Base-by-base conservation (phyloP, 306 rosid species). In the Cyamopsis tetragonoloba region DNA sequence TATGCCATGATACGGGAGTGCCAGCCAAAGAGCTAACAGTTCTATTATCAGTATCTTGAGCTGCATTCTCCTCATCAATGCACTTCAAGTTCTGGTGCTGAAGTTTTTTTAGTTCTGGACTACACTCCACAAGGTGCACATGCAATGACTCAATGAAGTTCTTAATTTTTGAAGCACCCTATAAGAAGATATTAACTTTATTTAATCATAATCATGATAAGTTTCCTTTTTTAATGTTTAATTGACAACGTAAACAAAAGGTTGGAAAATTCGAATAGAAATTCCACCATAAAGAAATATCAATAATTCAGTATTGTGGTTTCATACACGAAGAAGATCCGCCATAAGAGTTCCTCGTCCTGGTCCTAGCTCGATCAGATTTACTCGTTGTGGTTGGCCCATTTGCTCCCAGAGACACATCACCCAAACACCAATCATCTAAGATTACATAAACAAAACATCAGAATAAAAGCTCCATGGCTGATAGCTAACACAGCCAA, bases 341-440 rank as follows among this genome's bases (percentile, higher is more conserved):
- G 81, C 96, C 95, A 90, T 88, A 7, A 93, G 97, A 43, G 97
- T 90, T 76, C 99, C 99, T 68, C 99, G 84, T 37, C 99, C 99
- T 0, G 99, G 97, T 3, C 99, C 99, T 18, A 93, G 83, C 87
- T 93, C 96, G 4, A 93, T 73, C 10, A 93, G 65, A 82, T 88
- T 90, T 47, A 93, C 79, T 39, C 69, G 80, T 17, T 50, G 66
- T 0, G 97, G 99, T 62, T 78, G 96, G 17, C 95, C 99, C 99
- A 93, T 88, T 88, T 93, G 99, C 92, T 93, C 92, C 99, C 99
- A 93, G 4, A 93, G 62, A 77, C 92, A 90, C 95, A 93, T 83
- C 68, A 86, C 96, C 99, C 99, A 93, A 14, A 93, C 92, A 70
- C 97, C 97, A 74, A 90, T 68, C 92, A 93, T 88, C 97, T 93